Evolutionary conservation across 2,329 filamentous ascomycete genomes (phyloP).

Genomic region (Ilyonectria destructans): DNA sequence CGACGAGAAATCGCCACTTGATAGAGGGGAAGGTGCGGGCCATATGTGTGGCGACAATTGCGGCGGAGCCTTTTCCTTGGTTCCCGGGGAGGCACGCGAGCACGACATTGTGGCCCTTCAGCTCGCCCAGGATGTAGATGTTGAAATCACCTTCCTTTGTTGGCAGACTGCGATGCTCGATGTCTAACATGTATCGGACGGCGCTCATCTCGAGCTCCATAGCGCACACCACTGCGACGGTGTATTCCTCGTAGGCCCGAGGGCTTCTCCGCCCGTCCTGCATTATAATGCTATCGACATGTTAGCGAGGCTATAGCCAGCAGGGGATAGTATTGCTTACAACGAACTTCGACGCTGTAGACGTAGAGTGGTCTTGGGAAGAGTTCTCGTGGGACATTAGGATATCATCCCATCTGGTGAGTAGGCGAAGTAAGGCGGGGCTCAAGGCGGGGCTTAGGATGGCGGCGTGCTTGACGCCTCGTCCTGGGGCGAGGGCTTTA

Average conservation of each 20-base stretch:
- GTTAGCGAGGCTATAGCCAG: too few relatives aligned
- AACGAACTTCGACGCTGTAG: too few relatives aligned
- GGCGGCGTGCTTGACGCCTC: too few relatives aligned
- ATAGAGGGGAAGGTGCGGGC: constrained; percentile 46
- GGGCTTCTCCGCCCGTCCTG: too few relatives aligned
- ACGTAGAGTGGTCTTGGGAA: too few relatives aligned
- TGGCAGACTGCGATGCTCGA: constrained; percentile 42
- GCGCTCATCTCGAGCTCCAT: constrained; percentile 50
- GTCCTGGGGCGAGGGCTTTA: too few relatives aligned
- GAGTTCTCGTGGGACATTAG: too few relatives aligned
- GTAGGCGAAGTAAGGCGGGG: too few relatives aligned
- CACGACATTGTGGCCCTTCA: constrained; percentile 47
- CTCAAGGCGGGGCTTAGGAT: too few relatives aligned
- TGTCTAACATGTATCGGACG: constrained; percentile 49
- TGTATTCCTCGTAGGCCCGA: constrained; percentile 34
- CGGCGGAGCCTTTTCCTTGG: constrained; percentile 47
- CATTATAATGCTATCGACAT: too few relatives aligned
- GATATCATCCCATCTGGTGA: too few relatives aligned
- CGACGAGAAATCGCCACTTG: constrained; percentile 41
- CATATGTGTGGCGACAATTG: constrained; percentile 45
- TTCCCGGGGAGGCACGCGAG: constrained; percentile 49
- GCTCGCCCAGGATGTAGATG: constrained; percentile 46
- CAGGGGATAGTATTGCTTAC: too few relatives aligned
- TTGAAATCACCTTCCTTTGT: constrained; percentile 42
- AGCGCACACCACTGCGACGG: constrained; percentile 46